phyloP scores from a whole-genome alignment of 495 filamentous ascomycete species.

The Daldinia caldariorum region DNA sequence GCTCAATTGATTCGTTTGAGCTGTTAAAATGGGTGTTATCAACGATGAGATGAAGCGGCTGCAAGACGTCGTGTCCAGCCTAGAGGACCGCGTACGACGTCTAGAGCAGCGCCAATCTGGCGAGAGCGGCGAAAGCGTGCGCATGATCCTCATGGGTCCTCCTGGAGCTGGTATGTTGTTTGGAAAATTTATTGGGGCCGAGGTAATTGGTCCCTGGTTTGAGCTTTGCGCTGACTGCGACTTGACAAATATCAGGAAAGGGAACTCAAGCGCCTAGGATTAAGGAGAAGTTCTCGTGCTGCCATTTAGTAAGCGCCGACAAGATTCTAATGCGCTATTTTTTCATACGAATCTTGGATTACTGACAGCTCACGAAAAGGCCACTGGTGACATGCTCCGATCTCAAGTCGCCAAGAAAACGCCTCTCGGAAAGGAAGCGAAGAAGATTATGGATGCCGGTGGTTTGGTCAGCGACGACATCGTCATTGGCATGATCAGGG shows the following conservation, averaged over 20 bases:
- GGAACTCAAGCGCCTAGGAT: constrained; percentile 98
- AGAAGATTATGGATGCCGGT: constrained; percentile 99
- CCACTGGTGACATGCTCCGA: constrained; percentile 98
- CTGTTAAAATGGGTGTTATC: constrained; percentile 79
- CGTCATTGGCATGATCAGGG: constrained; percentile 99
- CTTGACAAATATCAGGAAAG: constrained; percentile 74
- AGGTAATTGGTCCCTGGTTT: constrained; percentile 6
- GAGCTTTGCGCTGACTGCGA: constrained; percentile 46
- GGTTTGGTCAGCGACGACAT: constrained; percentile 99
- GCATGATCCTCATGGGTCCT: constrained; percentile 98
- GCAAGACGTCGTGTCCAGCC: constrained; percentile 78
- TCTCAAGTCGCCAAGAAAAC: constrained; percentile 99
- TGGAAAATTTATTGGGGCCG: constrained; percentile 7
- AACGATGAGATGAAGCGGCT: constrained; percentile 81
- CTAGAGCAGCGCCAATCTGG: constrained; percentile 72
- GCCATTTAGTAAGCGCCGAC: constrained; percentile 81
- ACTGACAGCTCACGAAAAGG: constrained; percentile 61
- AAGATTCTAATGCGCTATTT: constrained; percentile 32
- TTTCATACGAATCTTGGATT: constrained; percentile 7
- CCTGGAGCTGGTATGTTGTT: constrained; percentile 86
- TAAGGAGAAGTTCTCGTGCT: constrained; percentile 95
- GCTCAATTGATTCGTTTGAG: constrained; percentile 46
- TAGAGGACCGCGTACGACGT: constrained; percentile 83
- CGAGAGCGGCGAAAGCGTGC: constrained; percentile 68
- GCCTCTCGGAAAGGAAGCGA: constrained; percentile 89